Evolutionary conservation across 2,329 filamentous ascomycete species (phyloP), one percentile per base, ranked within the genome.

Genomic region (Sarocladiaceae sp.): DNA sequence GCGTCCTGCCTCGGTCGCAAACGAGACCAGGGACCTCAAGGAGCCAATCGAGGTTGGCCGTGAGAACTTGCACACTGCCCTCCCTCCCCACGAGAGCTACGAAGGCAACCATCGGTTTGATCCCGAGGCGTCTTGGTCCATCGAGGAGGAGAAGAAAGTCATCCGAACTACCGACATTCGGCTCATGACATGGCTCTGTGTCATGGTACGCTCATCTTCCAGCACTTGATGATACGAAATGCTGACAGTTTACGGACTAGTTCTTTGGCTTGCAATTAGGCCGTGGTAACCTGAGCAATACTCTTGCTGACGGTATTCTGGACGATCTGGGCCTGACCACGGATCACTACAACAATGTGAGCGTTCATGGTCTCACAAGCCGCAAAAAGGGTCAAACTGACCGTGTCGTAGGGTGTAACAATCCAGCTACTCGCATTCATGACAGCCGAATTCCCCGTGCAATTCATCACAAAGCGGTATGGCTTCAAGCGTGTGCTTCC

Each of bases 201-300:
- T 74, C 20, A 75, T 76, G 73, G 63, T 65, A 54, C 40, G 61
- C n/a, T n/a, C n/a, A n/a, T 50, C 20, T 7, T 40, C 13, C 18
- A 23, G 23, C 23, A 12, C 10, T 10, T 11, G 20, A 8, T 22
- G 4, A 3, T 29, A 35, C 44, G 42, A 26, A 37, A 37, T 29
- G 12, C 51, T 11, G 35, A 35, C 5, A 37, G 13, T 18, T n/a
- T 20, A 35, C 3, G 18, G 28, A 33, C 4, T 20, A 64, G 67
- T 86, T 86, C 65, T 84, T 86, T 53, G 80, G 79, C 0, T 70
- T 86, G 4, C 81, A 86, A 60, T 68, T 86, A 7, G 83, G 86
- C 61, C 72, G 84, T 46, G 81, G 82, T 50, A 87, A 87, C 59
- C 68, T 87, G 60, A 73, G 72, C 52, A 83, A 84, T 58, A 83